A percentile compares a stretch with the other conserved stretches of the same genome.
Conservation (phyloP, 352 stramenopile species). For the Pythium rhizo-oryzae region DNA sequence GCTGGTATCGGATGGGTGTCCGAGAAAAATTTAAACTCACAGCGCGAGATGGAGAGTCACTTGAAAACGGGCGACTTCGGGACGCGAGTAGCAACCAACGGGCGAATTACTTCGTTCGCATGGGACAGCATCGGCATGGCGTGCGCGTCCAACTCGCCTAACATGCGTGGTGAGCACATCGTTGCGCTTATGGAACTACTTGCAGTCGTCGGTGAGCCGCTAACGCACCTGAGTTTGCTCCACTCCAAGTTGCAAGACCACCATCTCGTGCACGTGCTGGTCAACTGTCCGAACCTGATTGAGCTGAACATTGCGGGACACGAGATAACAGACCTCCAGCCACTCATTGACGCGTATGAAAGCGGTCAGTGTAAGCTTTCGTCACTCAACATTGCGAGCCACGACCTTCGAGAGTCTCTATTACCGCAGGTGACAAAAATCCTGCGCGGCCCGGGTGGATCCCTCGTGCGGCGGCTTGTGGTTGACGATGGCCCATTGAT, state of each 20-base stretch:
- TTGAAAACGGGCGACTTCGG: no score
- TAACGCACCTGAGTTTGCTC: neutral
- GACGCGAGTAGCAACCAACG: neutral
- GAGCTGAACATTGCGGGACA: conserved; percentile 1
- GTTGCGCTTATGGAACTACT: neutral
- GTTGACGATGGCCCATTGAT: neutral
- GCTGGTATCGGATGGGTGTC: neutral
- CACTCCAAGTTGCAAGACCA: neutral
- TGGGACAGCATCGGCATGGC: neutral
- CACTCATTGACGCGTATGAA: neutral
- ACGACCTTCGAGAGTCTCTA: neutral
- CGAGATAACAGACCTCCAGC: neutral
- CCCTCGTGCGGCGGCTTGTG: neutral
- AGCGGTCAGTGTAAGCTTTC: conserved; percentile 5
- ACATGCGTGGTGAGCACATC: neutral
- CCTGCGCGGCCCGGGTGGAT: neutral
- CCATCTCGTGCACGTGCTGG: neutral
- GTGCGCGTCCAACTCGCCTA: neutral
- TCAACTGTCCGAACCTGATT: conserved; percentile 1
- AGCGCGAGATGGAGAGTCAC: neutral
- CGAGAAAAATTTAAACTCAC: neutral
- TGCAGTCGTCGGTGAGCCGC: neutral
- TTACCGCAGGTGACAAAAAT: neutral
- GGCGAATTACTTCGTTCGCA: neutral
- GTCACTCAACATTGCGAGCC: neutral